Evolutionary conservation across 2,329 filamentous ascomycete species (phyloP).

Genomic region (Pseudogymnoascus pannorum): DNA sequence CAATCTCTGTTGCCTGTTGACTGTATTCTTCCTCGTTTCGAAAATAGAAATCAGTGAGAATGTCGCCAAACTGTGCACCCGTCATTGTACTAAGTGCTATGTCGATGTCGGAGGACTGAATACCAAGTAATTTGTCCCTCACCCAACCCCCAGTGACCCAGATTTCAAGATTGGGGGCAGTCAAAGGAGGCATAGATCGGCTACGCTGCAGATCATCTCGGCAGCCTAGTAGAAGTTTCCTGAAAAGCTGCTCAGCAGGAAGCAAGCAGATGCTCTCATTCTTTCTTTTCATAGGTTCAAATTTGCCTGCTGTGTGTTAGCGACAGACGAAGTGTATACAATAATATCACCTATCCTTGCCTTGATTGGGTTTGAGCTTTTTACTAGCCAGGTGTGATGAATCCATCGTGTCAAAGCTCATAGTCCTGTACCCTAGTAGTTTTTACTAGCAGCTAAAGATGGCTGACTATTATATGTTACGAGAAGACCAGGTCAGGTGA

Average conservation of each 20-base stretch:
- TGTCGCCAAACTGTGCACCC: neutral
- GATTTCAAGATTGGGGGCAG: neutral
- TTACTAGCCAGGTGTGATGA: neutral
- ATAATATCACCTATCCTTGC: neutral
- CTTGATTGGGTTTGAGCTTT: neutral
- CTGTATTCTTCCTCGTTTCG: conserved; percentile 1
- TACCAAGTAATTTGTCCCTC: conserved; percentile 3
- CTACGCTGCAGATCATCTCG: neutral
- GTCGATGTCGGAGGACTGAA: neutral
- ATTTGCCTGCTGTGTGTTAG: neutral
- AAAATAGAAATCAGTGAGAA: neutral
- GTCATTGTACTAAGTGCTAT: neutral
- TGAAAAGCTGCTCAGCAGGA: neutral
- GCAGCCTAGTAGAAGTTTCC: neutral
- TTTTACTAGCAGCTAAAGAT: neutral
- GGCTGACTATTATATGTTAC: neutral
- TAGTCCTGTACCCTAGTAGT: neutral
- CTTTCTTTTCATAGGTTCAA: neutral
- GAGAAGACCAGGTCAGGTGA: neutral
- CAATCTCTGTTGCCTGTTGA: neutral
- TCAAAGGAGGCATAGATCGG: neutral
- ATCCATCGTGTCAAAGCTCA: neutral
- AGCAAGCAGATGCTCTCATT: neutral
- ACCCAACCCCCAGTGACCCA: neutral
- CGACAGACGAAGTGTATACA: neutral